Conservation (phyloP, 306 rosid species). For the Cucumis sativus region Cucumber_9930_V3 NC_026657.2:10519501-10520000, state of each 20-base stretch:
- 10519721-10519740: not conserved
- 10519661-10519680: conserved; percentile 51
- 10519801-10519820: conserved; percentile 3
- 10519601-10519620: conserved; percentile 69
- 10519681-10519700: conserved; percentile 36
- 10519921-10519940: conserved; percentile 51
- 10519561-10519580: conserved; percentile 68
- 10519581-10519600: conserved; percentile 68
- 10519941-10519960: conserved; percentile 69
- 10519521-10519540: conserved; percentile 95
- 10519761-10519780: conserved; percentile 17
- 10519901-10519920: conserved; percentile 43
- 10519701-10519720: not conserved
- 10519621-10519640: conserved; percentile 76
- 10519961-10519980: conserved; percentile 32
- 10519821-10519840: not conserved
- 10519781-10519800: conserved; percentile 10
- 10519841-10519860: conserved; percentile 5
- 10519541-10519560: conserved; percentile 87
- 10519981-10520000: conserved; percentile 40
- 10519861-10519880: not conserved
- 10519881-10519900: conserved; percentile 28
- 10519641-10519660: conserved; percentile 87
- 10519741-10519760: conserved; percentile 2
- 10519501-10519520: conserved; percentile 75